Conservation (phyloP, 208 protist species). For the Crithidia expoeki region DNA sequence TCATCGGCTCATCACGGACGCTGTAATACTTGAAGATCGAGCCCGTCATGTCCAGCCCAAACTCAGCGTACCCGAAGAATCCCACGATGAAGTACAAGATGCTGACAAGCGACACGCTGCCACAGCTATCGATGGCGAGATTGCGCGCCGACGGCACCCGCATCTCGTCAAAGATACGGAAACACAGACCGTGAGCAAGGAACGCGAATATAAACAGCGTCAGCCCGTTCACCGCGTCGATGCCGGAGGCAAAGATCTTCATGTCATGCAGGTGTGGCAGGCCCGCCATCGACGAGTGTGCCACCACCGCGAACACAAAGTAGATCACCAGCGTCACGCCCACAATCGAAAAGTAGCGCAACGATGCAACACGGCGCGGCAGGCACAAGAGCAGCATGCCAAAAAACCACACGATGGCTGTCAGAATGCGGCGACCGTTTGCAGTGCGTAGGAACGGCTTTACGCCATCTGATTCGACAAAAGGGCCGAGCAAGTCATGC, state of each 20-base stretch:
- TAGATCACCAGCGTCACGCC: conserved; percentile 61
- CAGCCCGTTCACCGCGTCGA: conserved; percentile 45
- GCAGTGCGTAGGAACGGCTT: conserved; percentile 33
- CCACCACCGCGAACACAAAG: conserved; percentile 68
- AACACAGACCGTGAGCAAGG: conserved; percentile 48
- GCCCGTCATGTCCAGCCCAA: conserved; percentile 39
- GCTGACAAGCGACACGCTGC: conserved; percentile 44
- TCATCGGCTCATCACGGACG: conserved; percentile 38
- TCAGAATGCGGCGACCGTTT: conserved; percentile 51
- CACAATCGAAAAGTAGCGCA: conserved; percentile 73
- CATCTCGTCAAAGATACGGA: conserved; percentile 39
- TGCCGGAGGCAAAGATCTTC: conserved; percentile 34
- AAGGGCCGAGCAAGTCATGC: conserved; percentile 47
- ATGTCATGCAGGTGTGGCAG: conserved; percentile 44
- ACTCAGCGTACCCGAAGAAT: conserved; percentile 71
- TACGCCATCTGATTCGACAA: conserved; percentile 36
- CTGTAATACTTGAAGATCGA: conserved; percentile 45
- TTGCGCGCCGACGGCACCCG: conserved; percentile 9
- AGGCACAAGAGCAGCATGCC: conserved; percentile 66
- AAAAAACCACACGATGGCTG: conserved; percentile 51
- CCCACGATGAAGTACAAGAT: conserved; percentile 62
- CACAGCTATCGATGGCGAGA: conserved; percentile 20
- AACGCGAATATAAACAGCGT: conserved; percentile 67
- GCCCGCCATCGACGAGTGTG: conserved; percentile 37
- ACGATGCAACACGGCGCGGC: conserved; percentile 64